Evolutionary conservation across 768 basidiomycete species (phyloP).

Genomic region (Gymnopilus dilepis): DNA sequence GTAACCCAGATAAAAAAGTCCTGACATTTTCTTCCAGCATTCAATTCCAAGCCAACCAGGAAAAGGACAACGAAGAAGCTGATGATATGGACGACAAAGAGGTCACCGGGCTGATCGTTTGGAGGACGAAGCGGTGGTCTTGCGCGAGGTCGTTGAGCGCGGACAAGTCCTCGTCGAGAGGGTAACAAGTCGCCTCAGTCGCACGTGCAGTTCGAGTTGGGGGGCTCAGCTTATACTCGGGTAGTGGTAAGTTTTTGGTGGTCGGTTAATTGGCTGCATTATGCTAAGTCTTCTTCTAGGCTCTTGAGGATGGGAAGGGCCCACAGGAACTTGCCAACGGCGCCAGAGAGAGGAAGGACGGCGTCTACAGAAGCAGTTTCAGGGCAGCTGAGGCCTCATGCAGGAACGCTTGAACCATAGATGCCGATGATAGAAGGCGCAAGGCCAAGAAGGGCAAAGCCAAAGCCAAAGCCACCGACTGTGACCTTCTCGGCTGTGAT

Average conservation of each 20-base stretch:
- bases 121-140: slow-evolving; percentile 78
- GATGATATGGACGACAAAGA: slow-evolving; percentile 95
- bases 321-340: slow-evolving; percentile 73
- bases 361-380: slow-evolving; percentile 59
- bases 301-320: slow-evolving; percentile 83
- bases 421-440: slow-evolving; percentile 56
- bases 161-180: slow-evolving; percentile 64
- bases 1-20: not conserved
- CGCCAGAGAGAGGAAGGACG: slow-evolving; percentile 69
- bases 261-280: not conserved
- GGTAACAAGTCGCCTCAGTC: slow-evolving; percentile 75
- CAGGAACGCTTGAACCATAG: slow-evolving; percentile 68
- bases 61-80: slow-evolving; percentile 88
- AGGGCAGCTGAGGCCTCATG: slow-evolving; percentile 55
- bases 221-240: slow-evolving; percentile 90
- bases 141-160: slow-evolving; percentile 83
- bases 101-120: slow-evolving; percentile 89
- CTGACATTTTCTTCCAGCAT: slow-evolving; percentile 52
- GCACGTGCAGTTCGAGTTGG: slow-evolving; percentile 86
- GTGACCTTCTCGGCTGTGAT: slow-evolving; percentile 71
- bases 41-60: slow-evolving; percentile 91
- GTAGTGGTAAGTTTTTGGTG: slow-evolving; percentile 71
- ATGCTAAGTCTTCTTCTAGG: slow-evolving; percentile 40
- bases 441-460: slow-evolving; percentile 75
- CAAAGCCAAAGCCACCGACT: slow-evolving; percentile 61